Evolutionary conservation across 2,329 filamentous ascomycete species (phyloP).

Genomic region (Conoideocrella luteorostrata): DNA sequence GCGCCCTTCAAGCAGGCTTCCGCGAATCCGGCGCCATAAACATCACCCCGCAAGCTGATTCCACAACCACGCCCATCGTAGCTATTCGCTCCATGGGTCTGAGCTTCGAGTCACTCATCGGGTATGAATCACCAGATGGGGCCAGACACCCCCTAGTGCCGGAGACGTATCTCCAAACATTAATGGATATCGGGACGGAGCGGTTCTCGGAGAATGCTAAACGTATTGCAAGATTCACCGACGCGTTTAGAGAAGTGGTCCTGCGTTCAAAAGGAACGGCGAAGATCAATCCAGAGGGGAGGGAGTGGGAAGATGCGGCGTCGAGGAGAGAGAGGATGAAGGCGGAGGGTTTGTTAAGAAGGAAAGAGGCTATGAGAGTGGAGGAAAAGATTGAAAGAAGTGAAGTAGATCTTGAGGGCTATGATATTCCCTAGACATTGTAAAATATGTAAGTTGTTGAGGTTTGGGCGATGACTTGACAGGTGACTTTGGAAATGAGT

Average conservation of each 20-base stretch:
- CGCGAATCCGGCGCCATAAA: constrained; percentile 83
- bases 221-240: constrained; percentile 59
- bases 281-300: constrained; percentile 27
- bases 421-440: constrained; percentile 6
- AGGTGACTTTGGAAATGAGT: too few relatives aligned
- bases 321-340: constrained; percentile 48
- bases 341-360: constrained; percentile 50
- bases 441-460: too few relatives aligned
- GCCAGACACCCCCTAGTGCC: constrained; percentile 47
- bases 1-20: constrained; percentile 76
- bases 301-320: constrained; percentile 49
- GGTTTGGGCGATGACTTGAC: too few relatives aligned
- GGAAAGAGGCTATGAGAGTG: constrained; percentile 37
- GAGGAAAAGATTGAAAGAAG: constrained; percentile 8
- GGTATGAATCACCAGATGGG: constrained; percentile 37
- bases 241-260: constrained; percentile 35
- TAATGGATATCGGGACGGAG: constrained; percentile 67
- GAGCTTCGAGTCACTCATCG: constrained; percentile 74
- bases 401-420: too few relatives aligned
- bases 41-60: constrained; percentile 34
- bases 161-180: constrained; percentile 57
- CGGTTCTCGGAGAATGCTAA: constrained; percentile 64
- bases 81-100: constrained; percentile 80
- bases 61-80: constrained; percentile 59
- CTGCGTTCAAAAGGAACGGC: constrained; percentile 17